A percentile compares a stretch with the other conserved stretches of the same genome.
phyloP scores from a whole-genome alignment of 2,329 filamentous ascomycete genomes.

The Pseudofabraea citricarpa region DNA sequence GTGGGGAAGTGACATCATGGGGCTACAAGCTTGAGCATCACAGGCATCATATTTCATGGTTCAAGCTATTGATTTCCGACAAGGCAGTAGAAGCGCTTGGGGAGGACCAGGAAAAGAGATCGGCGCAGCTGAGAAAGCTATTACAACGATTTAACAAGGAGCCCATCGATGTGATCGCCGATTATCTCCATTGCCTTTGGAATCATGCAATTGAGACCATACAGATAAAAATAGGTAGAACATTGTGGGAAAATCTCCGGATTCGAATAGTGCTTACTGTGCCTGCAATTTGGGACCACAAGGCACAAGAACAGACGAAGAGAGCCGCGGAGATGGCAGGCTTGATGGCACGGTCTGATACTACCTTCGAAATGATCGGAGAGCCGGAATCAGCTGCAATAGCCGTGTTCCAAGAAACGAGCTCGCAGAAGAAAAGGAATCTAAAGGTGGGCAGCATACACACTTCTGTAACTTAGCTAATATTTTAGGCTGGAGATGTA shows the following conservation, averaged over 20 bases:
- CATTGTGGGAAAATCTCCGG: neutral
- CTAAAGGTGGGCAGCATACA: neutral
- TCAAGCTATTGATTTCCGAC: neutral
- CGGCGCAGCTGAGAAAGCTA: neutral
- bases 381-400: conserved; percentile 9
- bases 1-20: neutral
- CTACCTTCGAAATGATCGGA: conserved; percentile 1
- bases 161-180: neutral
- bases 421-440: neutral
- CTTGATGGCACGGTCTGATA: neutral
- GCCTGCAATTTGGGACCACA: conserved; percentile 1
- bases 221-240: neutral
- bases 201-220: neutral
- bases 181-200: neutral
- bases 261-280: conserved; percentile 1
- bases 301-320: conserved; percentile 38
- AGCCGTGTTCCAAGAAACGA: conserved; percentile 2
- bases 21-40: neutral
- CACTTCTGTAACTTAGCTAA: no score
- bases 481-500: neutral
- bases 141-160: neutral
- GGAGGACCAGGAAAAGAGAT: neutral
- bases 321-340: conserved; percentile 41
- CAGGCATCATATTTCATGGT: neutral
- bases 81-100: neutral